Base-by-base conservation (phyloP, 208 protist genomes). In the Porcisia hertigi region DNA sequence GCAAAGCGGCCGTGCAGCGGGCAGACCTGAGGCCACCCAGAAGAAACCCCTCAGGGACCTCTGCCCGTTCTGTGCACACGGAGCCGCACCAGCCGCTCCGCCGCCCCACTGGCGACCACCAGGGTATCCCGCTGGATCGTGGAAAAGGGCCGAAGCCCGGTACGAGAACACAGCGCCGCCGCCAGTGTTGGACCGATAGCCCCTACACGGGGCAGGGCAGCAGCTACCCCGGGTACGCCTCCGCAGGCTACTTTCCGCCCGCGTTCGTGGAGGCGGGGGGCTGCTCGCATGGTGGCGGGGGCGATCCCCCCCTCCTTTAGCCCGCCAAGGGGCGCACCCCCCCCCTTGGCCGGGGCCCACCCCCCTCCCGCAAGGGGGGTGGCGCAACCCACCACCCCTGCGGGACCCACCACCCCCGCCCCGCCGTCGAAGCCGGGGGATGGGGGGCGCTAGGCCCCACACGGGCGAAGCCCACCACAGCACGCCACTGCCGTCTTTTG, bases 141-240 rank as follows among this genome's bases (percentile, higher is more conserved):
- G 41, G 45, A n/a, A 36, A 49, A 67, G 45, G 23, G 25, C 25
- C 62, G 23, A 25, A 12, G 16, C 62, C 62, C 43, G 41, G 62
- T 18, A 67, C 62, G 23, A 67, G 36, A 20, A n/a, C 18, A 18
- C 62, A 43, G 49, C 66, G 66, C 1, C 66, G n/a, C 66, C 66
- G 47, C 66, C 45, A 53, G 66, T 58, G 66, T 14, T 71, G 66
- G 66, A 71, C 43, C 47, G 66, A 71, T 43, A 57, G 47, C 66
- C 66, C 49, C 6, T 45, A 30, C 47, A 71, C 43, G 7, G 66
- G 66, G 8, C 43, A 57, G 49, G 30, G 14, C 25, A 41, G 30
- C 25, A 20, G 25, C 49, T 25, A 7, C 47, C 5, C 66, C 7
- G 16, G n/a, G 18, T 43, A n/a, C 34, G 66, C 66, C 43, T 45